Evolutionary conservation across 345 rosid genomes (phyloP).

Genomic region (Aethionema arabicum): DNA sequence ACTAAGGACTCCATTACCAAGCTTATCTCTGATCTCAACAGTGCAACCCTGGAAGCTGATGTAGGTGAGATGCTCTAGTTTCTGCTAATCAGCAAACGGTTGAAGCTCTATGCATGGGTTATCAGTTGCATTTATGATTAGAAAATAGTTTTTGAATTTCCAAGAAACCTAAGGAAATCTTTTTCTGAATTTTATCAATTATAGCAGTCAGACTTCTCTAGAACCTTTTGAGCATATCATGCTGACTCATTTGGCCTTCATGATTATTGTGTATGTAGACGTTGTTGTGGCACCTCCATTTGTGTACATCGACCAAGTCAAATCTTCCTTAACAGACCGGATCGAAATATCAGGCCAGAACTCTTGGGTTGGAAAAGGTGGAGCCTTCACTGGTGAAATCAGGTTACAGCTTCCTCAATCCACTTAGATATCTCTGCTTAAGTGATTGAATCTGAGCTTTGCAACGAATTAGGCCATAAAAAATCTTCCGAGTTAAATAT

Average conservation of each 20-base stretch:
- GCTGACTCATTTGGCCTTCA: slow-evolving; percentile 12
- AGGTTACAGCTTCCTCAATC: slow-evolving; percentile 48
- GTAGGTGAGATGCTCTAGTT: slow-evolving; percentile 61
- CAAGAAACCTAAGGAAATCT: not conserved
- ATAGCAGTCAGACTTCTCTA: slow-evolving; percentile 3
- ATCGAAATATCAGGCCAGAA: slow-evolving; percentile 89
- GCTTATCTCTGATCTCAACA: slow-evolving; percentile 90
- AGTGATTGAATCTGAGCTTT: not conserved
- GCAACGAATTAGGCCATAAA: not conserved
- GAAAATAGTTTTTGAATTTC: not conserved
- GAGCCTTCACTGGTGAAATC: slow-evolving; percentile 99
- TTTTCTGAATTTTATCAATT: not conserved
- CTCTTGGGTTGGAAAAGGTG: slow-evolving; percentile 97
- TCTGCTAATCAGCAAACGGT: not conserved
- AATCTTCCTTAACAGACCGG: slow-evolving; percentile 58
- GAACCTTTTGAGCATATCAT: not conserved
- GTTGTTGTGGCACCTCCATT: slow-evolving; percentile 98
- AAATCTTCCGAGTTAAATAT: not conserved
- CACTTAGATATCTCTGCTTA: not conserved
- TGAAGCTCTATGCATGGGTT: not conserved
- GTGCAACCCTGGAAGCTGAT: slow-evolving; percentile 77
- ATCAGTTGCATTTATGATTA: not conserved
- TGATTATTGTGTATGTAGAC: slow-evolving; percentile 46
- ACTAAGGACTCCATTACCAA: slow-evolving; percentile 83
- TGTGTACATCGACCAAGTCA: slow-evolving; percentile 85